Conservation (phyloP, 306 rosid genomes). For the cucumber (Cucumis sativus) region Cucumber_9930_V3 NC_026655.2:14808501-14809000, state of each 20-base stretch:
- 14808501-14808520: no score
- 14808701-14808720: conserved; percentile 61
- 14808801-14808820: conserved; percentile 26
- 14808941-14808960: conserved; percentile 60
- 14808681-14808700: conserved; percentile 3
- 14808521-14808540: no score
- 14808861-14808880: conserved; percentile 33
- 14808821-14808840: conserved; percentile 20
- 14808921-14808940: conserved; percentile 37
- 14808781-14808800: conserved; percentile 46
- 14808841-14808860: conserved; percentile 40
- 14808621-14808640: no score
- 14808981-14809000: conserved; percentile 74
- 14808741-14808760: conserved; percentile 40
- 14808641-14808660: background rate
- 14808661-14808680: no score
- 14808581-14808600: no score
- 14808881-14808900: conserved; percentile 36
- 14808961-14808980: conserved; percentile 46
- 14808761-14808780: conserved; percentile 41
- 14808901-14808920: conserved; percentile 63
- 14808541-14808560: no score
- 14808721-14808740: conserved; percentile 72
- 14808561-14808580: no score
- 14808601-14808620: no score